Evolutionary conservation across 805 yeast genomes (phyloP).

Genomic region (Hemisphaericaspora nanyangensis): DNA sequence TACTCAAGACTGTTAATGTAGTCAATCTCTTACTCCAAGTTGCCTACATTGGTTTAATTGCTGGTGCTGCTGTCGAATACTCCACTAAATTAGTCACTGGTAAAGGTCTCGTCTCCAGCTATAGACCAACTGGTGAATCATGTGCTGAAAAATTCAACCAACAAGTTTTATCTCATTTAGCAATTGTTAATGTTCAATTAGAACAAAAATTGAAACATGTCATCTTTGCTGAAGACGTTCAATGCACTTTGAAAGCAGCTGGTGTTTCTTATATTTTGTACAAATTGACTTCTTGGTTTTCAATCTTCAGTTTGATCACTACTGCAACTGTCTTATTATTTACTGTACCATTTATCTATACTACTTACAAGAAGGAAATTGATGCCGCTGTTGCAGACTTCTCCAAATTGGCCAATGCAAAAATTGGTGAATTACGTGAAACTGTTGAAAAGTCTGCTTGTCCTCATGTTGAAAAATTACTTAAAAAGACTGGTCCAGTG

Average conservation of each 20-base stretch:
- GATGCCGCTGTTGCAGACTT: conserved; percentile 54
- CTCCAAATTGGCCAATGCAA: conserved; percentile 45
- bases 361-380: conserved; percentile 71
- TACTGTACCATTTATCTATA: conserved; percentile 72
- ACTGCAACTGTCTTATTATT: conserved; percentile 59
- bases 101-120: conserved; percentile 72
- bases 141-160: conserved; percentile 34
- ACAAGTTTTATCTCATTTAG: conserved; percentile 38
- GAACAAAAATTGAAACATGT: conserved; percentile 56
- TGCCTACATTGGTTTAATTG: conserved; percentile 52
- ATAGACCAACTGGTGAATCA: conserved; percentile 53
- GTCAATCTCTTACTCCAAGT: conserved; percentile 58
- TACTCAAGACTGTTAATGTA: conserved; percentile 62
- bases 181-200: conserved; percentile 43
- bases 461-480: conserved; percentile 57
- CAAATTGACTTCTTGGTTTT: conserved; percentile 71
- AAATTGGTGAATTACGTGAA: conserved; percentile 41
- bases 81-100: conserved; percentile 71
- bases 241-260: conserved; percentile 70
- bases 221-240: conserved; percentile 66
- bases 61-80: conserved; percentile 71
- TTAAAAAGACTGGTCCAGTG: conserved; percentile 63
- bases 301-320: conserved; percentile 64
- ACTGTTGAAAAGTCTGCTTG: conserved; percentile 40
- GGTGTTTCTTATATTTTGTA: conserved; percentile 59